A percentile compares a stretch with the other conserved stretches of the same genome.
phyloP scores from a whole-genome alignment of 2,329 filamentous ascomycete genomes.

The Ophiocordyceps sinensis region DNA sequence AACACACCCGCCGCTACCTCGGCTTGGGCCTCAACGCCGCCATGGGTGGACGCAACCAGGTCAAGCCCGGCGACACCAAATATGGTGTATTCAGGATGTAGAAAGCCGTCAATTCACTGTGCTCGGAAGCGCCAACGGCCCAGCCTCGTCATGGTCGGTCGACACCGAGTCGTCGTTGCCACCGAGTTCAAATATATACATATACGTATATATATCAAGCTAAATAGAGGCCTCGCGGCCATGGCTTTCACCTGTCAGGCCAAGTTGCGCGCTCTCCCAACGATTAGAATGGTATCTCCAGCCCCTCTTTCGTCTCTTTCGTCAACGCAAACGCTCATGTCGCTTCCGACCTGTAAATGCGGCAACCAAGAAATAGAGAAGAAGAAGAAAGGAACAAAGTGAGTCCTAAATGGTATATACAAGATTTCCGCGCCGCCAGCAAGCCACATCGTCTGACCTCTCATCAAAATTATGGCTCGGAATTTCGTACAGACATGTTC shows the following conservation, averaged over 20 bases:
- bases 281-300: conserved; percentile 7
- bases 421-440: conserved; percentile 9
- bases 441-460: conserved; percentile 4
- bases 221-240: neutral
- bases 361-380: conserved; percentile 6
- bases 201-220: neutral
- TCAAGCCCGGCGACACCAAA: conserved; percentile 46
- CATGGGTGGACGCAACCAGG: conserved; percentile 50
- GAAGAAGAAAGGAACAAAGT: conserved; percentile 7
- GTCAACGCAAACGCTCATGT: conserved; percentile 16
- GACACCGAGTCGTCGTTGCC: neutral
- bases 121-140: no score
- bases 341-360: conserved; percentile 14
- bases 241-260: neutral
- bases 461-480: conserved; percentile 1
- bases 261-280: neutral
- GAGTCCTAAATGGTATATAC: conserved; percentile 9
- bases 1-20: conserved; percentile 59
- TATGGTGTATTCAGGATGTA: conserved; percentile 81
- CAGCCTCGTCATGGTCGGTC: no score
- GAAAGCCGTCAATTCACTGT: neutral
- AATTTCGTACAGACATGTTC: neutral
- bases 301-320: conserved; percentile 3
- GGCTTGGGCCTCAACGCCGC: conserved; percentile 60
- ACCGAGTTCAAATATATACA: neutral